Base-by-base conservation (phyloP, 2,329 filamentous ascomycete genomes). In the Fusarium sp. region DNA sequence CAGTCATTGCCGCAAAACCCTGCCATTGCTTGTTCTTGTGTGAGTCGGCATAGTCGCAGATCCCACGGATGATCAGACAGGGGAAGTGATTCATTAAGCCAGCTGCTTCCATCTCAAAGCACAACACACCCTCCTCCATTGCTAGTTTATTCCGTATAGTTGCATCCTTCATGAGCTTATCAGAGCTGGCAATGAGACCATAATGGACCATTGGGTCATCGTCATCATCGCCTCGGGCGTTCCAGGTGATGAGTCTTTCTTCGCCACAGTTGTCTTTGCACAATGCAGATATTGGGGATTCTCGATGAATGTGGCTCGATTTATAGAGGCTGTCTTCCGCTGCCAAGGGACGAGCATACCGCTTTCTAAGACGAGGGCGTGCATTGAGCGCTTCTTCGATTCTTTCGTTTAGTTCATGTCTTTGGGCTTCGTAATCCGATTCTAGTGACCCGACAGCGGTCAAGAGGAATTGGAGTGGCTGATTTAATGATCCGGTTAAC, bases 11-110 rank as follows among this genome's bases (percentile, higher is more conserved):
- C 6, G 48, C 31, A 35, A 33, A 51, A 1, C 18, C 6, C 2
- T 51, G 31, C 31, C 48, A 51, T 23, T 21, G 6, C 0, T 73
- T 29, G 7, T 63, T 67, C 41, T 64, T 72, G 60, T 83, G 81
- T 0, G 74, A 76, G 55, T 84, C 82, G 4, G 80, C 73, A 54
- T 83, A 84, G 42, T 82, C 79, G 33, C 78, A 84, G 2, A 83
- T 80, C 0, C 81, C 82, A 7, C 80, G 76, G 15, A 84, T 79
- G 0, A 80, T 73, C 0, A 83, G 37, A n/a, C 78, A 83, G 1
- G 78, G 78, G 7, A 80, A 74, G 1, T 63, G 62, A 5, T 73
- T 60, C 7, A 25, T 5, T 1, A 59, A 12, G 0, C 44, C 56
- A 0, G 58, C 58, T 16, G 42, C 63, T 59, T 64, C 62, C 62